These are phyloP conservation scores for Debaryomyces prosopidis DNA, from an alignment of 805 yeast genomes.

Conservation along the genomic window DNA sequence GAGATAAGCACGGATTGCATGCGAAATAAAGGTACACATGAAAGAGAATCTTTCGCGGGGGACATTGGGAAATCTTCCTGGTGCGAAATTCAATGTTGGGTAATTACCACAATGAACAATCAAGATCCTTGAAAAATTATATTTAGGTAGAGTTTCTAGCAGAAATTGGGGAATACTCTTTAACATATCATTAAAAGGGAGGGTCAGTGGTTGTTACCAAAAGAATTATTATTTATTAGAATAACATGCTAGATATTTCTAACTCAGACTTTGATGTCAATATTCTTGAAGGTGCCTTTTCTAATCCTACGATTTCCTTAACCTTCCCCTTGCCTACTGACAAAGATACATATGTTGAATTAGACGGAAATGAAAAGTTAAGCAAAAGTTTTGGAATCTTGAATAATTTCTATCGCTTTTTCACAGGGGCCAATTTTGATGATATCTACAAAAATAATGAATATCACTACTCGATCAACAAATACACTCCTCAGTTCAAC, in stretches of 20 bases:
- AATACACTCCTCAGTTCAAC: slow-evolving; percentile 27
- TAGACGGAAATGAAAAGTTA: slow-evolving; percentile 30
- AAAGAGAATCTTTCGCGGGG: too few species aligned
- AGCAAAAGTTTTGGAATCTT: slow-evolving; percentile 25
- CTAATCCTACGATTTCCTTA: slow-evolving; percentile 30
- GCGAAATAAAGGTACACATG: too few species aligned
- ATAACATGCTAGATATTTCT: slow-evolving; percentile 2
- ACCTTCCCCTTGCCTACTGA: slow-evolving; percentile 42
- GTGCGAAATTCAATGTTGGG: too few species aligned
- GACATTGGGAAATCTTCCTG: too few species aligned
- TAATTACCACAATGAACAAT: too few species aligned
- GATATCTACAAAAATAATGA: slow-evolving; percentile 35
- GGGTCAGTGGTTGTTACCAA: too few species aligned
- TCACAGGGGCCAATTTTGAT: slow-evolving; percentile 27
- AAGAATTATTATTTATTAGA: too few species aligned
- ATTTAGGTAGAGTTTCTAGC: too few species aligned
- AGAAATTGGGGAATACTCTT: too few species aligned
- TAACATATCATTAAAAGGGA: too few species aligned
- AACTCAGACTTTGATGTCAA: slow-evolving; percentile 34
- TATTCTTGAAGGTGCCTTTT: slow-evolving; percentile 30
- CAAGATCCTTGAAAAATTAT: too few species aligned
- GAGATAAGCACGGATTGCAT: too few species aligned
- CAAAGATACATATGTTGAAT: slow-evolving; percentile 26
- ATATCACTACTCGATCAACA: slow-evolving; percentile 34
- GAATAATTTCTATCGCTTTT: slow-evolving; percentile 30